Conservation (phyloP, 1,284 basidiomycete species). For the Cryptococcus sp. region DNA sequence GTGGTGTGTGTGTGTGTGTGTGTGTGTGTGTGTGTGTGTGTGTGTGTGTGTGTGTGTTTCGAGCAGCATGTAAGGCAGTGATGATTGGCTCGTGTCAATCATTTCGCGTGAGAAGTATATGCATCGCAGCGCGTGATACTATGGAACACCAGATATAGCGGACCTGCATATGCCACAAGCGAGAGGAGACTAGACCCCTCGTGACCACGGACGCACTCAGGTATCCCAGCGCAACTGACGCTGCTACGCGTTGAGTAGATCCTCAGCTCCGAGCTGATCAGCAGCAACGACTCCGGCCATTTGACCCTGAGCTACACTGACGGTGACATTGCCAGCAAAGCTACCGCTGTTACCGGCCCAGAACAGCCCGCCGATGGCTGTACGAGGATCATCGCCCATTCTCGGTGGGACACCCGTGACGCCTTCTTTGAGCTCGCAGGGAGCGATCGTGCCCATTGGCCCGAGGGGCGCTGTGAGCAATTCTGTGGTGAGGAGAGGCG, state of each 20-base stretch:
- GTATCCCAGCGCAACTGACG: not conserved
- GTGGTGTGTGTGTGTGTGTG: no score
- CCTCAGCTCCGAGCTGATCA: conserved; percentile 30
- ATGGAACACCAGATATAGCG: no score
- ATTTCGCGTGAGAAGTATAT: no score
- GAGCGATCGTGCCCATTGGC: conserved; percentile 15
- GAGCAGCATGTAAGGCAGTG: no score
- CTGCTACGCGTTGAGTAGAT: conserved; percentile 13
- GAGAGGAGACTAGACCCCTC: no score
- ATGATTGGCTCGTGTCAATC: no score
- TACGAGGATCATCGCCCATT: conserved; percentile 37
- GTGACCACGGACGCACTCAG: no score
- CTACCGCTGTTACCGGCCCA: conserved; percentile 38
- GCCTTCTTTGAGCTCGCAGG: not conserved
- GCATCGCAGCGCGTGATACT: no score
- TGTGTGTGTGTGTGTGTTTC: no score
- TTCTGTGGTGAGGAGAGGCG: conserved; percentile 10
- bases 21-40: no score
- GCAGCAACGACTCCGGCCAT: conserved; percentile 24
- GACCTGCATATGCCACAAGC: no score
- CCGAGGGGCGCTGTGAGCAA: conserved; percentile 8
- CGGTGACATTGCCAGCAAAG: conserved; percentile 24
- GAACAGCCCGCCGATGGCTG: conserved; percentile 27
- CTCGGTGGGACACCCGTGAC: conserved; percentile 14
- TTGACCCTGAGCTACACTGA: conserved; percentile 31